Conservation (phyloP, 139 green algal genomes). For the Coelastrella sp. region DNA sequence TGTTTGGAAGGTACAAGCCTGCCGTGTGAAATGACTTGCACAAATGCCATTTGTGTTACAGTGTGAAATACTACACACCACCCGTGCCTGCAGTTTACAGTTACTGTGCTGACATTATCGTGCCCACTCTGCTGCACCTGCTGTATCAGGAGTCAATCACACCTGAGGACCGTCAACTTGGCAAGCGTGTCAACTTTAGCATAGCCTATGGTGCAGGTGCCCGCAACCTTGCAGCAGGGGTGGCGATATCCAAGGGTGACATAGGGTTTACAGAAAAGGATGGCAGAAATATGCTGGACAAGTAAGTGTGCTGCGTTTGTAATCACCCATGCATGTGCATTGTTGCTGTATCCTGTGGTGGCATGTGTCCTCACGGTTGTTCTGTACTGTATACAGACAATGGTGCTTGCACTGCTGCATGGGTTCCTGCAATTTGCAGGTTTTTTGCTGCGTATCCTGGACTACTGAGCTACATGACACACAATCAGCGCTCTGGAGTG, state of each 20-base stretch:
- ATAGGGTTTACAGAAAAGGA: not conserved
- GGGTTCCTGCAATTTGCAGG: not conserved
- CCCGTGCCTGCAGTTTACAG: too few relatives aligned
- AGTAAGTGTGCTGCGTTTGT: not conserved
- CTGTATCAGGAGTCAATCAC: conserved; percentile 8
- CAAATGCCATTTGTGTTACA: too few relatives aligned
- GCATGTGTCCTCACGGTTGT: too few relatives aligned
- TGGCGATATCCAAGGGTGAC: not conserved
- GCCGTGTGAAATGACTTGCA: too few relatives aligned
- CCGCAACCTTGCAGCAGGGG: not conserved
- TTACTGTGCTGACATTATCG: too few relatives aligned
- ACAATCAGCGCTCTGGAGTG: not conserved
- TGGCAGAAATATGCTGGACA: conserved; percentile 9
- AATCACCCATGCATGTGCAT: not conserved
- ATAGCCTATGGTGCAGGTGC: conserved; percentile 35
- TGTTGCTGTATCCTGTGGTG: too few relatives aligned
- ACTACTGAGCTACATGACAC: conserved; percentile 12
- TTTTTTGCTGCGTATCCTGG: conserved; percentile 2
- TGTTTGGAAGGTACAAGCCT: too few relatives aligned
- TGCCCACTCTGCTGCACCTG: not conserved
- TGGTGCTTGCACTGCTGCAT: not conserved
- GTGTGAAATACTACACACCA: too few relatives aligned
- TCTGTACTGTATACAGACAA: too few relatives aligned
- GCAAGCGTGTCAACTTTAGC: conserved; percentile 38
- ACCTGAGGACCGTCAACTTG: conserved; percentile 15